phyloP scores from a whole-genome alignment of 805 yeast species.

The Blastobotrys terrestris region DNA sequence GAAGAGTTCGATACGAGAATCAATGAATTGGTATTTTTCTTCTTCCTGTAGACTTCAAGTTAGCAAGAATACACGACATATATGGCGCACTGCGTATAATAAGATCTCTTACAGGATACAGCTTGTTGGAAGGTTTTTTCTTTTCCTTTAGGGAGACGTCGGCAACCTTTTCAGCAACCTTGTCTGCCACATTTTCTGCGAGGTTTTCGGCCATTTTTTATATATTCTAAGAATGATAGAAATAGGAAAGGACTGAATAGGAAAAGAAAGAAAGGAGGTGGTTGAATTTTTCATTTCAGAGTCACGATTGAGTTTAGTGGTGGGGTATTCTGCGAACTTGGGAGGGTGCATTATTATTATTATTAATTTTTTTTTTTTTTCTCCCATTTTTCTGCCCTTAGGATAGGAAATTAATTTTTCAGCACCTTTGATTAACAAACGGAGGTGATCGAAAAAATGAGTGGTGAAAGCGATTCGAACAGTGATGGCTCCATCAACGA shows the following conservation, averaged over 20 bases:
- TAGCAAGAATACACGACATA: background rate
- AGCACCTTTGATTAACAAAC: background rate
- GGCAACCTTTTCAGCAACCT: constrained; percentile 11
- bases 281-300: background rate
- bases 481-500: background rate
- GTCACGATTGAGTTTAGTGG: no score
- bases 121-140: constrained; percentile 4
- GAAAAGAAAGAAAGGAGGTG: background rate
- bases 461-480: background rate
- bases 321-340: background rate
- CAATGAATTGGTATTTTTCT: constrained; percentile 82
- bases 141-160: constrained; percentile 8
- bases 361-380: no score
- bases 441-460: background rate
- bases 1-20: constrained; percentile 69
- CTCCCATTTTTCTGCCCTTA: background rate
- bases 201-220: constrained; percentile 1
- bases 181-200: constrained; percentile 3
- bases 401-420: background rate
- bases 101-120: constrained; percentile 17
- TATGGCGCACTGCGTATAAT: no score
- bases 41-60: constrained; percentile 28
- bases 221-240: background rate
- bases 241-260: background rate
- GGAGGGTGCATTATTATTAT: no score